phyloP scores from a whole-genome alignment of 2,329 filamentous ascomycete genomes.

The Cordyceps cicadae region DNA sequence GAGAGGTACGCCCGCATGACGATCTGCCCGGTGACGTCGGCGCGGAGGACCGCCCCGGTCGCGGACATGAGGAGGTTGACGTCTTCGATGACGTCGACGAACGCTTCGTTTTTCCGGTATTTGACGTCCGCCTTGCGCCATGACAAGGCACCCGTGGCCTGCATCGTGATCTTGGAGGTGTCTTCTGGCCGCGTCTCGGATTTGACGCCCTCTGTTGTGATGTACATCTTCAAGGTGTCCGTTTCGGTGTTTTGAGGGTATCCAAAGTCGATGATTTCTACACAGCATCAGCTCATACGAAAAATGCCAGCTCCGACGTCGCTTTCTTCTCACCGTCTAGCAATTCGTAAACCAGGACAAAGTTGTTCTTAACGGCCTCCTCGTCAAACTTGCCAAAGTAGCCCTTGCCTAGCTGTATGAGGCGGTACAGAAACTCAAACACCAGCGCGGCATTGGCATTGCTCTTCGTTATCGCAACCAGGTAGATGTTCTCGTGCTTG shows the following conservation, averaged over 20 bases:
- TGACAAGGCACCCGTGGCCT: constrained; percentile 91
- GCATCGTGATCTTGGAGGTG: constrained; percentile 97
- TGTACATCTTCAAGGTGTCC: constrained; percentile 99
- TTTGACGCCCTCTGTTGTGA: constrained; percentile 97
- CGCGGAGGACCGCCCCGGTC: constrained; percentile 85
- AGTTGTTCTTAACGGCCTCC: constrained; percentile 99
- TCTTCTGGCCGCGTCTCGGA: constrained; percentile 80
- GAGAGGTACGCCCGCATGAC: constrained; percentile 97
- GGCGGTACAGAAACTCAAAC: constrained; percentile 92
- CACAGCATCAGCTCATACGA: background rate
- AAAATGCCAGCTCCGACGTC: too few relatives aligned
- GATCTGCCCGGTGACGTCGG: constrained; percentile 95
- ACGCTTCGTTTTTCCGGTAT: constrained; percentile 98
- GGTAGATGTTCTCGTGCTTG: constrained; percentile 98
- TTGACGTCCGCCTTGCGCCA: constrained; percentile 98
- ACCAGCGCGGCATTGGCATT: constrained; percentile 97
- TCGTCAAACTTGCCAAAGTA: constrained; percentile 99
- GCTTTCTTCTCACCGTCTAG: constrained; percentile 60
- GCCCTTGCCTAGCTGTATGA: constrained; percentile 81
- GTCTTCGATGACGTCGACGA: constrained; percentile 98
- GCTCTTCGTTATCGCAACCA: constrained; percentile 96
- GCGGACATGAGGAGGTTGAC: constrained; percentile 99
- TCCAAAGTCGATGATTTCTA: constrained; percentile 97
- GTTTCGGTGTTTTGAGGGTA: constrained; percentile 99
- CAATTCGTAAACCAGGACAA: constrained; percentile 95